Evolutionary conservation across 306 rosid genomes (phyloP), one percentile per base, ranked within the genome.

Genomic region (Glycine tomentella): DNA sequence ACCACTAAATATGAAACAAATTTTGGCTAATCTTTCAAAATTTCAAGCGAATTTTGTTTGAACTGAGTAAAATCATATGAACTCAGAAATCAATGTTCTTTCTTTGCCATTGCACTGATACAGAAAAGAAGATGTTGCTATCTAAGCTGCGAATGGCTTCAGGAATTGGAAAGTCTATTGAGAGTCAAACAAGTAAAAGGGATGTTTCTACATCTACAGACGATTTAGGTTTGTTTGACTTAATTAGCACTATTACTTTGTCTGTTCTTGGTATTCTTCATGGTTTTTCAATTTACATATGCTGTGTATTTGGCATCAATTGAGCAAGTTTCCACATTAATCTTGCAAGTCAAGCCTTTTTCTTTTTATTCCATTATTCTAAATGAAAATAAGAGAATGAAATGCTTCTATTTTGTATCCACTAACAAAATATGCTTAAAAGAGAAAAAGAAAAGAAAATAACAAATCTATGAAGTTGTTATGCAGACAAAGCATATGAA

Each of bases 121-220:
- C 88, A 92, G 99, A 96, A 89, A 96, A 93, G 88, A 93, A 96
- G 91, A 67, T 92, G 80, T 73, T 96, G 91, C 95, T 83, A 57
- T 88, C 94, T 77, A 93, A 93, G 91, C 45, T 93, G 84, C 87
- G 95, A 75, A 96, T 93, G 90, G 92, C 91, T 80, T 87, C 98
- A 36, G 83, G 91, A 13, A 80, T 69, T 63, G 90, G 77, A 79
- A 92, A 68, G 75, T 74, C 94, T 16, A 70, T 74, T 62, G 97
- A 92, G 73, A 84, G 67, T 82, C 34, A 80, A 59, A 65, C 76
- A 49, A 74, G 78, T 55, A 93, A 87, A 87, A 90, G 81, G 87
- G 97, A 96, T 49, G 75, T 81, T 40, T 91, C 92, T 58, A 93
- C 97, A 58, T 92, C 97, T 65, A 96, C 99, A 1, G 97, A 88